Base-by-base conservation (phyloP, 305 asterid species). In the Fraxinus sp. region DNA sequence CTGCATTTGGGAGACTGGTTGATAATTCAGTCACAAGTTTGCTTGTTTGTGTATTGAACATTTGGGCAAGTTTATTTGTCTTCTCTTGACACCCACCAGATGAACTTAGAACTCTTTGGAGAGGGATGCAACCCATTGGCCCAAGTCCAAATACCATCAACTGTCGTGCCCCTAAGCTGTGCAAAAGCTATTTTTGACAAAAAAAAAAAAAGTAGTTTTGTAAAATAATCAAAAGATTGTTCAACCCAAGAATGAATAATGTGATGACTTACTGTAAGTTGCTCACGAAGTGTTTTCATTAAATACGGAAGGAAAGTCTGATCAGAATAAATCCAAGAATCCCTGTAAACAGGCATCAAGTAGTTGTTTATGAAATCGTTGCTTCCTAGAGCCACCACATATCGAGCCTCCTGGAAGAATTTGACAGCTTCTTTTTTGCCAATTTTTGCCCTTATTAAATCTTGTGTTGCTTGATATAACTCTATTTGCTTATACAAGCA, bases 61-160 rank as follows among this genome's bases (percentile, higher is more conserved):
- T 84, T 0, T 85, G 89, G 32, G 98, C 98, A 57, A 95, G 86
- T 3, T 80, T 88, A 88, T 93, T 95, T 0, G 98, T 93, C 86
- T 81, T 91, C 7, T 91, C 97, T 10, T 95, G 98, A 79, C 98
- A 95, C 1, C 26, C 90, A 26, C 95, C 92, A 0, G 93, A 87
- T 11, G 88, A 20, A 78, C 95, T 91, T 75, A 95, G 41, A 30
- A 93, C 94, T 70, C 98, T 88, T 86, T 95, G 98, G 13, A 95
- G 95, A 7, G 98, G 98, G 73, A 95, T 95, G 87, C 98, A 95
- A 0, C 98, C 98, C 97, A 95, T 92, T 28, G 98, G 97, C 22
- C 98, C 98, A 32, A 95, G 57, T 28, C 98, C 98, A 83, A 95
- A 95, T 80, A 93, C 95, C 93, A 95, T 87, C 55, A 93, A 35